Conservation (phyloP, 2,329 filamentous ascomycete genomes). For the Zymoseptoria passerinii region DNA sequence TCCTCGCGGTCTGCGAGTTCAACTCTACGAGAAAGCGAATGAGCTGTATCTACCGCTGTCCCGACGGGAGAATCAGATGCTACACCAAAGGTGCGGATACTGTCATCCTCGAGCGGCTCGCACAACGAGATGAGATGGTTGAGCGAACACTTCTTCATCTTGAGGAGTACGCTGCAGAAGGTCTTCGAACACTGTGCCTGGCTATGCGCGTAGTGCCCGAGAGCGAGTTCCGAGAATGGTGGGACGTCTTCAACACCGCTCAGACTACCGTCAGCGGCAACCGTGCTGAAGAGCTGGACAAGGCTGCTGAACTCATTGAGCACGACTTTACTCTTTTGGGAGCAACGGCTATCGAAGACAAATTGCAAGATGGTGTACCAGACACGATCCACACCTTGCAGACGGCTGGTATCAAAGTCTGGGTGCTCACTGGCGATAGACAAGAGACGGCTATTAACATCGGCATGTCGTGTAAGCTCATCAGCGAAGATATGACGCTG, state of each 20-base stretch:
- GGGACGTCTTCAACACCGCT: constrained; percentile 75
- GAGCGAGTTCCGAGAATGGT: constrained; percentile 81
- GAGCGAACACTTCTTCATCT: constrained; percentile 87
- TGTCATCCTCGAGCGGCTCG: constrained; percentile 86
- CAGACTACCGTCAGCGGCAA: constrained; percentile 86
- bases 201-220: constrained; percentile 91
- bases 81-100: constrained; percentile 98
- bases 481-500: constrained; percentile 97
- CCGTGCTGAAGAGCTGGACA: constrained; percentile 89
- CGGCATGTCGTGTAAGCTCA: constrained; percentile 97
- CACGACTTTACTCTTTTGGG: constrained; percentile 84
- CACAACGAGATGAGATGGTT: constrained; percentile 68
- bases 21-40: constrained; percentile 96
- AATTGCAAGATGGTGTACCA: constrained; percentile 90
- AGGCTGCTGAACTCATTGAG: constrained; percentile 92
- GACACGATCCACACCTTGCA: constrained; percentile 97
- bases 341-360: constrained; percentile 94
- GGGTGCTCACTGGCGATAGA: constrained; percentile 93
- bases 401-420: constrained; percentile 94
- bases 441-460: constrained; percentile 99
- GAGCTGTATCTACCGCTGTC: constrained; percentile 94
- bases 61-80: constrained; percentile 85
- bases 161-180: constrained; percentile 97
- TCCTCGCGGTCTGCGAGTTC: constrained; percentile 96
- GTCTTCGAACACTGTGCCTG: constrained; percentile 85